phyloP scores from a whole-genome alignment of 2,329 filamentous ascomycete species.

The Gnomoniopsis sp. region DNA sequence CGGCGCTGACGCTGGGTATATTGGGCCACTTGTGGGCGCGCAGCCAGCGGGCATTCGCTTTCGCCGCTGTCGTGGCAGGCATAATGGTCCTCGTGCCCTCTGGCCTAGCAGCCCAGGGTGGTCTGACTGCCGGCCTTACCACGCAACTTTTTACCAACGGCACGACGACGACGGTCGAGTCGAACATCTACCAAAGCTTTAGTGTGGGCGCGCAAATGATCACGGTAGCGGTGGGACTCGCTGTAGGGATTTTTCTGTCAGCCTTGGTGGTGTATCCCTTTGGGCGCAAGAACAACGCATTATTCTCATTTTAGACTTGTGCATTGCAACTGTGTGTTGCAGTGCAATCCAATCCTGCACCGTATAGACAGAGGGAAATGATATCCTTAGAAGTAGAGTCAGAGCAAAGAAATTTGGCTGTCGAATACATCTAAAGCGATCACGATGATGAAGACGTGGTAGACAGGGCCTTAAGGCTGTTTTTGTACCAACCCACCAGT shows the following conservation, averaged over 20 bases:
- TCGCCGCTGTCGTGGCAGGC: slow-evolving; percentile 16
- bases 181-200: slow-evolving; percentile 12
- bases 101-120: slow-evolving; percentile 15
- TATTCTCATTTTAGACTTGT: slow-evolving; percentile 1
- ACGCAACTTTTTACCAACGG: slow-evolving; percentile 13
- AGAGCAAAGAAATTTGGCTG: not conserved
- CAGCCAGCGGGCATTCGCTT: slow-evolving; percentile 14
- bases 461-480: not conserved
- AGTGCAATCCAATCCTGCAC: not conserved
- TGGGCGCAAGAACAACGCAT: slow-evolving; percentile 1
- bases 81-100: slow-evolving; percentile 16
- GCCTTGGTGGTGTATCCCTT: slow-evolving; percentile 5
- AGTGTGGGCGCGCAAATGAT: slow-evolving; percentile 15
- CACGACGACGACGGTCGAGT: not conserved
- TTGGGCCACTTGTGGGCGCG: slow-evolving; percentile 19
- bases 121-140: slow-evolving; percentile 8
- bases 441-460: not conserved
- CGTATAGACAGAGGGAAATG: not conserved
- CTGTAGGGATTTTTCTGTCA: slow-evolving; percentile 6
- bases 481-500: not conserved
- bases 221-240: slow-evolving; percentile 5
- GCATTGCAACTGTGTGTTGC: too few species aligned
- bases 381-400: not conserved
- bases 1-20: slow-evolving; percentile 14
- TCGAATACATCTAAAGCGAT: not conserved